These are phyloP conservation scores for Euphrasia confusa DNA, from an alignment of 257 asterid genomes.

Conservation along the genomic window DNA sequence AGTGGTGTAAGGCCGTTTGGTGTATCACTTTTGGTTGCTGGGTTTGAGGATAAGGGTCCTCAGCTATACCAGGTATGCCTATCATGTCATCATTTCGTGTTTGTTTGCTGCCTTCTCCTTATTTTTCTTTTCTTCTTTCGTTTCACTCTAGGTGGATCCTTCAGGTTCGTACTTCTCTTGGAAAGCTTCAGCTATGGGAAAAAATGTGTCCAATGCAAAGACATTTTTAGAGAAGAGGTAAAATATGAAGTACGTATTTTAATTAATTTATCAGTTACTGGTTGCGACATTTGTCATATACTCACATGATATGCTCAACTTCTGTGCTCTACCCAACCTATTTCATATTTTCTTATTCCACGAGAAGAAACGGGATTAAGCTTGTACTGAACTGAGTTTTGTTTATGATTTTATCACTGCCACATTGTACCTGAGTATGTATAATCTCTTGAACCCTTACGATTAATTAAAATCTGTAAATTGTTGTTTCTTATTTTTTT, in stretches of 20 bases:
- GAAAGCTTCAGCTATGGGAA: conserved; percentile 98
- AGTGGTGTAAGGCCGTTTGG: conserved; percentile 93
- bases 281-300: background rate
- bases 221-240: conserved; percentile 96
- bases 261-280: too few species aligned
- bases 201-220: conserved; percentile 96
- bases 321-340: background rate
- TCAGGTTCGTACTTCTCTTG: conserved; percentile 56
- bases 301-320: background rate
- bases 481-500: conserved; percentile 1
- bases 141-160: conserved; percentile 68
- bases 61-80: conserved; percentile 70
- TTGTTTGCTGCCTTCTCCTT: background rate
- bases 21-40: conserved; percentile 84
- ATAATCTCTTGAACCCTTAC: background rate
- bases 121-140: background rate
- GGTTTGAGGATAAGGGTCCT: conserved; percentile 89
- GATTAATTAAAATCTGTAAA: too few species aligned
- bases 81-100: background rate
- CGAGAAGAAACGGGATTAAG: conserved; percentile 1
- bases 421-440: background rate
- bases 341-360: conserved; percentile 6
- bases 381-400: background rate
- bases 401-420: background rate
- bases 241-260: too few species aligned